These are phyloP conservation scores for Oryza glaberrima DNA, from an alignment of 176 grass and related monocot species.

Conservation along the genomic window DNA sequence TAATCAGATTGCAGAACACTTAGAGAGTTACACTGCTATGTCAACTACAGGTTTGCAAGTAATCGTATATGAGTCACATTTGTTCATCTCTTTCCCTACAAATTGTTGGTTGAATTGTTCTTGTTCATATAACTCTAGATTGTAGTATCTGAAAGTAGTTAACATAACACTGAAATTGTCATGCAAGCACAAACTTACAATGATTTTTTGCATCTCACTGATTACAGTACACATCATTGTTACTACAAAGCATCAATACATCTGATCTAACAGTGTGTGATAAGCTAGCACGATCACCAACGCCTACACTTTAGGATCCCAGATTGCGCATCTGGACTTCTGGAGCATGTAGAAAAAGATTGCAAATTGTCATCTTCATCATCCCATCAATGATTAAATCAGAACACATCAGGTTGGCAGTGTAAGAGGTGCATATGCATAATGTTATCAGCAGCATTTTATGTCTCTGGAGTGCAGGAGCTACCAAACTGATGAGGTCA, in stretches of 20 bases:
- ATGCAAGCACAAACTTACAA: background rate
- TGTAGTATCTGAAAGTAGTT: background rate
- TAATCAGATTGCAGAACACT: background rate
- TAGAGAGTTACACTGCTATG: background rate
- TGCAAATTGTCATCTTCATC: background rate
- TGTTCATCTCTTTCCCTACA: background rate
- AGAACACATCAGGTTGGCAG: background rate
- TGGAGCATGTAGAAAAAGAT: background rate
- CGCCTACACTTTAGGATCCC: background rate
- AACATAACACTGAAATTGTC: background rate
- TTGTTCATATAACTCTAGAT: background rate
- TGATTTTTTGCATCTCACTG: background rate
- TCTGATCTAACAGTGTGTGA: background rate
- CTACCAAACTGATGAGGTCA: background rate
- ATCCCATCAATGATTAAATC: background rate
- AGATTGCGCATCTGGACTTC: background rate
- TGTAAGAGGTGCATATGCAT: background rate
- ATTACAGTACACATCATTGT: conserved; percentile 15
- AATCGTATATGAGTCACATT: background rate
- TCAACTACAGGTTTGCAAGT: background rate
- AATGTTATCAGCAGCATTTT: background rate
- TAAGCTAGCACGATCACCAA: background rate
- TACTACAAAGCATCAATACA: conserved; percentile 34
- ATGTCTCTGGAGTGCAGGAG: background rate
- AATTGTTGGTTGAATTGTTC: background rate